These are phyloP conservation scores for Sporisorium iseilematis-ciliati DNA, from an alignment of 1,284 basidiomycete species.

Conservation along the genomic window DNA sequence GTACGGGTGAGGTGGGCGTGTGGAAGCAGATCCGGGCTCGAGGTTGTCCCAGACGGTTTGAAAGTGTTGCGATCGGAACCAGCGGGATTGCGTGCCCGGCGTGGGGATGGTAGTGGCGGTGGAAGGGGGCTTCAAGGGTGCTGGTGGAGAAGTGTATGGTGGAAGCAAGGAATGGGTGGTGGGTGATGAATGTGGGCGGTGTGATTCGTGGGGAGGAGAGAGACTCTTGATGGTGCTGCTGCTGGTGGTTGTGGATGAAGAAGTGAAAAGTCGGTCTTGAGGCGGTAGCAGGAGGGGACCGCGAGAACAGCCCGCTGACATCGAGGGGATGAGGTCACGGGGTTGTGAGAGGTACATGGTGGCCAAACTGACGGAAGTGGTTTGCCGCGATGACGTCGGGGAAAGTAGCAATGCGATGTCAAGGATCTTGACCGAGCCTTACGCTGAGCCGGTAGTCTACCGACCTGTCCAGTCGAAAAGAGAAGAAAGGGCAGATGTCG, in stretches of 20 bases:
- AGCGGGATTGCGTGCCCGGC: slow-evolving; percentile 6
- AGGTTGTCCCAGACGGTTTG: slow-evolving; percentile 30
- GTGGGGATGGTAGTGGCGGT: not conserved
- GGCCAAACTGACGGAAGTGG: not conserved
- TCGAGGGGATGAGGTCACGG: slow-evolving; percentile 21
- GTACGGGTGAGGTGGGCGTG: slow-evolving; percentile 30
- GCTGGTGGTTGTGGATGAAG: not conserved
- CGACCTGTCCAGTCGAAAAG: too few species aligned
- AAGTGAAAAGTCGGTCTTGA: not conserved
- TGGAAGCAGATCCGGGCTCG: slow-evolving; percentile 16
- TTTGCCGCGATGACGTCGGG: not conserved
- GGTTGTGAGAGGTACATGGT: slow-evolving; percentile 35
- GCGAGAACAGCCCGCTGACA: slow-evolving; percentile 28
- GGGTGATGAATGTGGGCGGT: too few species aligned
- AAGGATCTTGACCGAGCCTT: too few species aligned
- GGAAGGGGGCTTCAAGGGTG: not conserved
- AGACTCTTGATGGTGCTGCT: too few species aligned
- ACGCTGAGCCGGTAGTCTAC: too few species aligned
- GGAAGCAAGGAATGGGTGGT: not conserved
- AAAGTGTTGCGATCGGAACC: slow-evolving; percentile 35
- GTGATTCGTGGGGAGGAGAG: too few species aligned
- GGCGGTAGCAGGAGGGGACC: slow-evolving; percentile 4
- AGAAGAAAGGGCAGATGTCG: too few species aligned
- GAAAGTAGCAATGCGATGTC: too few species aligned
- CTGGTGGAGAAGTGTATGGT: not conserved